A percentile compares a stretch with the other conserved stretches of the same genome.
These are phyloP conservation scores for Talaromyces islandicus DNA, from an alignment of 2,329 filamentous ascomycete species.

Conservation along the genomic window DNA sequence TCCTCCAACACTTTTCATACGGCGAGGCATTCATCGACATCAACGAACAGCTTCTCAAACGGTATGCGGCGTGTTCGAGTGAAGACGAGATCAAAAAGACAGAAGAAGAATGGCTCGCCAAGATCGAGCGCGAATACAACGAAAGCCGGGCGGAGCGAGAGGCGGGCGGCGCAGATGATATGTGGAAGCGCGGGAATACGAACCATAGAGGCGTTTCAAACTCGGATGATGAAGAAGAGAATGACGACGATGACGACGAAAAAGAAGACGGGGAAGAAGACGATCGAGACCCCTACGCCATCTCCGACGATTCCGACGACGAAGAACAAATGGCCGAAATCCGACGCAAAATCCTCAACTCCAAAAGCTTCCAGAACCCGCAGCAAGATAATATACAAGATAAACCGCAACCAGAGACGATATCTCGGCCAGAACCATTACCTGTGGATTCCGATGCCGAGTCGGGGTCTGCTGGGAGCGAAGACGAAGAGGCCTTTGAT, in stretches of 20 bases:
- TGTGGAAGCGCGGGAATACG: constrained; percentile 86
- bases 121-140: constrained; percentile 82
- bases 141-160: constrained; percentile 66
- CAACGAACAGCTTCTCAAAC: constrained; percentile 73
- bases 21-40: constrained; percentile 85
- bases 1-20: constrained; percentile 81
- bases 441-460: constrained; percentile 60
- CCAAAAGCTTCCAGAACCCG: constrained; percentile 73
- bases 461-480: constrained; percentile 60
- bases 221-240: constrained; percentile 47
- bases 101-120: constrained; percentile 80
- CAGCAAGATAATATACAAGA: constrained; percentile 31
- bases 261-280: constrained; percentile 32
- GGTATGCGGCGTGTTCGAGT: constrained; percentile 76
- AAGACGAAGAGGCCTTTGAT: constrained; percentile 72
- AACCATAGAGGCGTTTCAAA: constrained; percentile 58
- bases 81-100: constrained; percentile 78
- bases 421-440: constrained; percentile 51
- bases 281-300: constrained; percentile 62
- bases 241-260: constrained; percentile 41
- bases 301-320: constrained; percentile 74
- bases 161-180: constrained; percentile 55
- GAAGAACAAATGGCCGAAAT: constrained; percentile 93
- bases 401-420: constrained; percentile 56
- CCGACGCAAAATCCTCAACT: constrained; percentile 79